Base-by-base conservation (phyloP, 805 yeast genomes). In the Metschnikowia lunata region DNA sequence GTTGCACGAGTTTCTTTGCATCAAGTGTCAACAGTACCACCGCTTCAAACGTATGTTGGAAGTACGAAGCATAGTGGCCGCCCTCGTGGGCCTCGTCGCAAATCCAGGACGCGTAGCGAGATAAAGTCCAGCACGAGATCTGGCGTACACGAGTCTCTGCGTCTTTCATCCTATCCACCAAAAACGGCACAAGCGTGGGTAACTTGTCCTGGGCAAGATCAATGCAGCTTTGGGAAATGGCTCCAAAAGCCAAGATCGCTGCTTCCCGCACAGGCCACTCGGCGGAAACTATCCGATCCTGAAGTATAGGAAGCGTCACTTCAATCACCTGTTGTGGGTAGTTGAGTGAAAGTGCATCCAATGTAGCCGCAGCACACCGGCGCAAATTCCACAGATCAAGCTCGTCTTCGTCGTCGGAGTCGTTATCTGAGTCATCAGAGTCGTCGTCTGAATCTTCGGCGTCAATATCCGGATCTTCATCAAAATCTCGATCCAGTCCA, bases 241-340 rank as follows among this genome's bases (percentile, higher is more conserved):
- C 98, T 50, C 99, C 99, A 59, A 93, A 76, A 1, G 98, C 97
- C 37, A 93, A 71, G 26, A 93, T 90, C 1, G 97, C 82, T 6
- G 97, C 93, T 63, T 93, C 99, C 47, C 97, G 78, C 8, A 86
- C 78, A 23, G 86, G 88, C 99, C 99, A 93, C 47, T 83, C 78
- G 4, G 72, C 67, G 3, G 88, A 77, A 8, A 76, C 75, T 42
- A 93, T 79, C 42, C 82, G 78, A 37, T 79, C 81, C 62, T 86
- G 83, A 45, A 93, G 70, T 11, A 82, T 67, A 2, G 99, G 97
- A 50, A 91, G 74, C 1, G 87, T 75, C 10, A 78, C 70, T 23
- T 73, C 70, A 37, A 91, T 69, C 3, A 88, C 90, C 45, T 78
- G 80, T 10, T 72, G 74, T 0, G 97, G 90, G 44, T 76, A 74